A percentile compares a stretch with the other conserved stretches of the same genome.
Evolutionary conservation across 2,329 filamentous ascomycete genomes (phyloP).

Genomic region (Fusarium sp.): DNA sequence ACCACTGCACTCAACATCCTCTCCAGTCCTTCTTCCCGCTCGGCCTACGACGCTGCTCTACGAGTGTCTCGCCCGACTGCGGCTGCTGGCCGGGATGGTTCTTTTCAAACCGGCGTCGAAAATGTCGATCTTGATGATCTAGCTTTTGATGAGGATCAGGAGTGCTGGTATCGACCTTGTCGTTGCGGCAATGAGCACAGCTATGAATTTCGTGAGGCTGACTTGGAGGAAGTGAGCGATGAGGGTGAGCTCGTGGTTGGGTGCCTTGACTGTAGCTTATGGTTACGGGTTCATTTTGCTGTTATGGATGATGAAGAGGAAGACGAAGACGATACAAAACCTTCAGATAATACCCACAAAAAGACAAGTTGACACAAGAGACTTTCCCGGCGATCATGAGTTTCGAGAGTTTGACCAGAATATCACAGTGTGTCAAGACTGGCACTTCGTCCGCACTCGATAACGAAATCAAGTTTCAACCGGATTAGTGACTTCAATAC

Average conservation of each 20-base stretch:
- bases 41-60: conserved; percentile 65
- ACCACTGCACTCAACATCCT: conserved; percentile 68
- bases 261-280: conserved; percentile 74
- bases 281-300: conserved; percentile 72
- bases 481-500: not conserved
- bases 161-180: conserved; percentile 67
- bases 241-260: conserved; percentile 72
- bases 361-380: conserved; percentile 38
- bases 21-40: conserved; percentile 60
- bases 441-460: not conserved
- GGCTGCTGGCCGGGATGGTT: conserved; percentile 30
- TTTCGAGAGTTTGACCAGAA: not conserved
- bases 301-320: conserved; percentile 56
- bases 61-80: conserved; percentile 48
- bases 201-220: conserved; percentile 67
- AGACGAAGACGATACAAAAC: conserved; percentile 32
- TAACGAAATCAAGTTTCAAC: not conserved
- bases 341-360: conserved; percentile 25
- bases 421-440: not conserved
- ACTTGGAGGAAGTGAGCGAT: conserved; percentile 68
- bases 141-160: conserved; percentile 59
- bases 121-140: conserved; percentile 74
- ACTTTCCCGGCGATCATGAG: not conserved
- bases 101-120: conserved; percentile 70
- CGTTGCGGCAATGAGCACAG: conserved; percentile 72